phyloP scores from a whole-genome alignment of 805 yeast species.

The Millerozyma miso region DNA sequence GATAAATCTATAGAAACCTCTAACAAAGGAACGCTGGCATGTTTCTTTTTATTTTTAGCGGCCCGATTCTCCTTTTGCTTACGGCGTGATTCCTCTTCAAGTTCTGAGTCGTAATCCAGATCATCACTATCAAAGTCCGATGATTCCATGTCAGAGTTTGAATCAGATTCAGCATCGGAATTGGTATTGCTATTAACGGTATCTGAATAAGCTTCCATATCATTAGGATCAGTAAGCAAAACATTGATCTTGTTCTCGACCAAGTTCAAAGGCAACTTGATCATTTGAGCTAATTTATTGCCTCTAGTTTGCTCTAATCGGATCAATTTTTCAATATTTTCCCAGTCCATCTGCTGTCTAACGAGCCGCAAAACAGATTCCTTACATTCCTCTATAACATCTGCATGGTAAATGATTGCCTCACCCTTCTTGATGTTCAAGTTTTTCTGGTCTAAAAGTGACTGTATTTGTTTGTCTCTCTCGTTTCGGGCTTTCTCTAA shows the following conservation, averaged over 20 bases:
- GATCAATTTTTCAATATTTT: slow-evolving; percentile 73
- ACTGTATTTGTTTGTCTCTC: slow-evolving; percentile 63
- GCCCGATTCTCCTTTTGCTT: slow-evolving; percentile 9
- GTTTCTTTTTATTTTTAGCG: slow-evolving; percentile 8
- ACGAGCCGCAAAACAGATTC: slow-evolving; percentile 60
- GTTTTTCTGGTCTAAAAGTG: slow-evolving; percentile 59
- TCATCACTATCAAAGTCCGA: slow-evolving; percentile 22
- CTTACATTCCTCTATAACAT: slow-evolving; percentile 67
- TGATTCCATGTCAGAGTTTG: slow-evolving; percentile 9
- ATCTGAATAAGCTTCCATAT: slow-evolving; percentile 15
- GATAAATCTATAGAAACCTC: slow-evolving; percentile 57
- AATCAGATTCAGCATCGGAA: slow-evolving; percentile 11
- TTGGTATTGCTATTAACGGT: slow-evolving; percentile 1
- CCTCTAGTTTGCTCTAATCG: slow-evolving; percentile 64
- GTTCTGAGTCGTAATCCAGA: slow-evolving; percentile 30
- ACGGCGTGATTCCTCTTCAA: slow-evolving; percentile 9
- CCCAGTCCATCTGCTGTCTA: slow-evolving; percentile 92
- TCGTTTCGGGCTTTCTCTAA: slow-evolving; percentile 72
- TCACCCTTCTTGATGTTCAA: slow-evolving; percentile 67
- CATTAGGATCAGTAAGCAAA: slow-evolving; percentile 46
- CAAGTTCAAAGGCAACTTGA: slow-evolving; percentile 66
- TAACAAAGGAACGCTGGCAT: slow-evolving; percentile 4
- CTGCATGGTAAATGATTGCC: slow-evolving; percentile 64
- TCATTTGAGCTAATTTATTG: slow-evolving; percentile 57
- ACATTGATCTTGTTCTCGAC: slow-evolving; percentile 63